Base-by-base conservation (phyloP, 2,329 filamentous ascomycete genomes). In the Thielaviopsis ethacetica region DNA sequence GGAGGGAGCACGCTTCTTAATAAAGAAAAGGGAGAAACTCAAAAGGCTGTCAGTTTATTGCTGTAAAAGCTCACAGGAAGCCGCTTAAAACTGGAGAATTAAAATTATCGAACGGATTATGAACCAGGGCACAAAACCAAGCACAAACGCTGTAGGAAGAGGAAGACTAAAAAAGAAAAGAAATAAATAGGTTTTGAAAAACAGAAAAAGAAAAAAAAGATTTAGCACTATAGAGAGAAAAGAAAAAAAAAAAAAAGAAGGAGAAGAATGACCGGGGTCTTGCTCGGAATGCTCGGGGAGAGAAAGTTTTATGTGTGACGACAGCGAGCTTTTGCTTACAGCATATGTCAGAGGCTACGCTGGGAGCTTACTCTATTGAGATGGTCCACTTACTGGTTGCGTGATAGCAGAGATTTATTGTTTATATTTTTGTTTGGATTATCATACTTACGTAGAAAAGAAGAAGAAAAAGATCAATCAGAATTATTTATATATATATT, bases 281-380 rank as follows among this genome's bases (percentile, higher is more conserved):
- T 27, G 51, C 44, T 61, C 59, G 59, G 59, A 58, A 61, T 61
- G 56, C 56, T 58, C 59, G 59, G 56, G 57, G 52, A 54, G 51
- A 59, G 51, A n/a, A 47, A 27, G 27, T 56, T 47, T 49, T 53
- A 56, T 30, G 44, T 56, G 53, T 56, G 53, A 34, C 49, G 54
- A 49, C 58, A 19, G 17, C 21, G 19, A 27, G 55, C 13, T 50
- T 50, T 3, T 49, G 26, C n/a, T 50, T 57, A 50, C 44, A 57
- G 41, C n/a, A 21, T 17, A 4, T 34, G 30, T 34, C 30, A 34
- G 30, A 34, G 30, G 10, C 7, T 12, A 9, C 30, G 30, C 30
- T 34, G 30, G 30, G 4, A 34, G 30, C 30, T 34, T 34, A 34
- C 30, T 34, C 30, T 34, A 12, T 34, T 34, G 30, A 34, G 30